These are phyloP conservation scores for Phycomyces blakesleeanus DNA, from an alignment of 192 early-diverging fungal species.

Conservation along the genomic window DNA sequence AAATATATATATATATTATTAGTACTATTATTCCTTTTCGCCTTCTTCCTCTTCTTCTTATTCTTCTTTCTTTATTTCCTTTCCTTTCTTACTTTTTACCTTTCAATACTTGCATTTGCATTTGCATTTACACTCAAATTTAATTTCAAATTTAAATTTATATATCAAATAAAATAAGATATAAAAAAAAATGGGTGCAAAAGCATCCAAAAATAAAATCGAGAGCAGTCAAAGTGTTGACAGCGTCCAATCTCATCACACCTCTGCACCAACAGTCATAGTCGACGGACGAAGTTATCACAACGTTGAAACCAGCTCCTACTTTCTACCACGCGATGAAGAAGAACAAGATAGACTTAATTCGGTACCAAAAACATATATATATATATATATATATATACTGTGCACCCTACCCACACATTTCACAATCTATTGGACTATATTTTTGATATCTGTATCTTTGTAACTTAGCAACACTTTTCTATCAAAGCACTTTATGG, in stretches of 20 bases:
- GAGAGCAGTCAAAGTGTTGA: neutral
- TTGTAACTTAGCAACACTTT: conserved; percentile 16
- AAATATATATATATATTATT: too few species aligned
- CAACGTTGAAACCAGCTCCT: conserved; percentile 17
- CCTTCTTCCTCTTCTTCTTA: too few species aligned
- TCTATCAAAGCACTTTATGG: conserved; percentile 14
- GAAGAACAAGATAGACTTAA: conserved; percentile 25
- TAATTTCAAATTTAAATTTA: too few species aligned
- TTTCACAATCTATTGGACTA: neutral
- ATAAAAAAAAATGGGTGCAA: neutral
- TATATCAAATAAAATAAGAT: too few species aligned
- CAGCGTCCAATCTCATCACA: neutral
- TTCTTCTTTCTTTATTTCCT: too few species aligned
- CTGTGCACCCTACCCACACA: neutral
- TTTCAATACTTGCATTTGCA: too few species aligned
- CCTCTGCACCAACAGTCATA: conserved; percentile 4
- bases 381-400: neutral
- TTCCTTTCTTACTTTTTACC: too few species aligned
- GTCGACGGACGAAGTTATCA: conserved; percentile 29
- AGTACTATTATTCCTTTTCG: too few species aligned
- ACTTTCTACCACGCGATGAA: conserved; percentile 30
- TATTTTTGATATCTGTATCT: neutral
- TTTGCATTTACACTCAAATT: too few species aligned
- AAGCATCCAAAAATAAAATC: neutral
- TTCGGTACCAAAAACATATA: neutral